These are phyloP conservation scores for Schizophyllum commune DNA, from an alignment of 1,284 basidiomycete species.

Conservation along the genomic window DNA sequence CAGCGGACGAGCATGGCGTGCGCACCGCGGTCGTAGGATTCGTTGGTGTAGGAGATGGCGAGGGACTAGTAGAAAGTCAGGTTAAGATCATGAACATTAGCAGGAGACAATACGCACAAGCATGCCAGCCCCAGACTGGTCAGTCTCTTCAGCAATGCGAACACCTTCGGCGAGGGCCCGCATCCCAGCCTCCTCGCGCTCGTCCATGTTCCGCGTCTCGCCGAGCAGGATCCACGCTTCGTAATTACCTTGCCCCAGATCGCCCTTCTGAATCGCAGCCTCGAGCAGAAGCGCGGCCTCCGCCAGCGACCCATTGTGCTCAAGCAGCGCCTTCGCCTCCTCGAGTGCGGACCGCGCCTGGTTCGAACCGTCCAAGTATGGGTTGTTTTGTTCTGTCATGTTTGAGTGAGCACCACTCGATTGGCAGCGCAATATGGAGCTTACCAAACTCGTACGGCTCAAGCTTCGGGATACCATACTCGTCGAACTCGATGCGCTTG, in stretches of 20 bases:
- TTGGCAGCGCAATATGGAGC: too few species aligned
- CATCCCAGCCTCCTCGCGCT: slow-evolving; percentile 78
- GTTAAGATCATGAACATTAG: too few species aligned
- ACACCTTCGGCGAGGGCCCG: slow-evolving; percentile 66
- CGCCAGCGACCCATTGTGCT: slow-evolving; percentile 75
- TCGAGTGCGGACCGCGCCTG: slow-evolving; percentile 53
- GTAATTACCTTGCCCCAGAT: slow-evolving; percentile 72
- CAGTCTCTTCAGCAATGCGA: slow-evolving; percentile 52
- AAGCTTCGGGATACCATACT: slow-evolving; percentile 66
- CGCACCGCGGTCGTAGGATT: slow-evolving; percentile 85
- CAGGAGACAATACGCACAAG: too few species aligned
- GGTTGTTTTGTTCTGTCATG: slow-evolving; percentile 61
- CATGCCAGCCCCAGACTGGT: slow-evolving; percentile 71
- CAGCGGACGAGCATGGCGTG: slow-evolving; percentile 86
- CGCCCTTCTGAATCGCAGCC: slow-evolving; percentile 77
- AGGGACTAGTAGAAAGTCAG: slow-evolving; percentile 53
- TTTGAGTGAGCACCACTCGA: slow-evolving; percentile 1
- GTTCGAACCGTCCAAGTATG: slow-evolving; percentile 47
- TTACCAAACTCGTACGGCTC: slow-evolving; percentile 75
- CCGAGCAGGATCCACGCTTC: slow-evolving; percentile 94
- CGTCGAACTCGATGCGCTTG: slow-evolving; percentile 47
- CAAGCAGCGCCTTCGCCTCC: slow-evolving; percentile 67
- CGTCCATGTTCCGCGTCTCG: slow-evolving; percentile 94
- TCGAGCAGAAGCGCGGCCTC: slow-evolving; percentile 83
- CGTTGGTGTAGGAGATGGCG: slow-evolving; percentile 97